Evolutionary conservation across 2,329 filamentous ascomycete genomes (phyloP), one percentile per base, ranked within the genome.

Genomic region (Periconia sp.): DNA sequence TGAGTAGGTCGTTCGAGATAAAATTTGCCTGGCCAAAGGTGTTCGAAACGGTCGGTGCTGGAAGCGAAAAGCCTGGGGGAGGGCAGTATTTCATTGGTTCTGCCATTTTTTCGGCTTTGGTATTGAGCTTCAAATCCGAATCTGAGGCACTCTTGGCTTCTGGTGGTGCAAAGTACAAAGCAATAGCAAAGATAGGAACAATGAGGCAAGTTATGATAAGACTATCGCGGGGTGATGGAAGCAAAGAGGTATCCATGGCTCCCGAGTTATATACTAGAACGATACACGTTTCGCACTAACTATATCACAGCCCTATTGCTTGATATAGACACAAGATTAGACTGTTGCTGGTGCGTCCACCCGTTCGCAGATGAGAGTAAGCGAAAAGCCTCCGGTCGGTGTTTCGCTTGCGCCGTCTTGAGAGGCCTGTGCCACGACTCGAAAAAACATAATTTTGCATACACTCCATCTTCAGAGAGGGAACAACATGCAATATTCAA

Each of bases 1-100:
- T 23, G 10, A 54, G 18, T 48, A 35, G 23, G 50, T 30, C 13
- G 13, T 49, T 23, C 62, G 55, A 3, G 46, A 41, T 1, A 50
- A 52, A 1, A 51, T 44, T 27, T 56, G 44, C 7, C 60, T 45
- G 5, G 43, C 30, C 5, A 20, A 23, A 57, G 53, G 7, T 51
- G 41, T 2, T 46, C 52, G 20, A 13, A 41, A 37, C 35, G 20
- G 8, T 48, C 7, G 65, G 63, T 33, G 60, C 56, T 13, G 65
- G 64, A 45, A 66, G 59, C 6, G 62, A 42, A 15, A 53, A 27
- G 6, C 65, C 63, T 17, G 64, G 63, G n/a, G 63, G 62, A 31
- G 60, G 63, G 33, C 64, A 69, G 45, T 60, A 56, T 35, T 47
- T 37, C 20, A 31, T 30, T 17, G 41, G 20, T 20, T 9, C 13